Conservation (phyloP, 345 rosid genomes). For the Populus nigra region DNA sequence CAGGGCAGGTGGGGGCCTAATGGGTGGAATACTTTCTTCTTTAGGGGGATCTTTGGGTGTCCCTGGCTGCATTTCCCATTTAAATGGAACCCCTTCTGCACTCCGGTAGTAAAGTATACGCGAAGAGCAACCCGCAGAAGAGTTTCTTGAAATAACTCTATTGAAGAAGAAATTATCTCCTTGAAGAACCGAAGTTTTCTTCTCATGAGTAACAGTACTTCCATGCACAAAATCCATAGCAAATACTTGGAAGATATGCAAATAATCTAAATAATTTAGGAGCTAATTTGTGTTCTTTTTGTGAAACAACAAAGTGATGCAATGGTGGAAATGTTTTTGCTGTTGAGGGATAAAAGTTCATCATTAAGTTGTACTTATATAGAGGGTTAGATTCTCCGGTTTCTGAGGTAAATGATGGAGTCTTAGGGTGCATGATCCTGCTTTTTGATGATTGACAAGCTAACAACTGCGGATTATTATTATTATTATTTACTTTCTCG, state of each 20-base stretch:
- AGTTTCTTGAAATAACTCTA: constrained; percentile 35
- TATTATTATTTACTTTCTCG: neutral
- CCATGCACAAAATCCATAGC: constrained; percentile 32
- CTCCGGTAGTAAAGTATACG: constrained; percentile 19
- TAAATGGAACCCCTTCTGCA: constrained; percentile 36
- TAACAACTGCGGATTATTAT: neutral
- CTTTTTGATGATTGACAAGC: constrained; percentile 6
- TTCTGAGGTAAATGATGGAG: constrained; percentile 26
- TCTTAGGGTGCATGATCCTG: constrained; percentile 22
- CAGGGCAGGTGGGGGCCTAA: constrained; percentile 65
- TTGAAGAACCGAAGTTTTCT: constrained; percentile 33
- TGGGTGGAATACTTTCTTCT: constrained; percentile 15
- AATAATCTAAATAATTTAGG: neutral
- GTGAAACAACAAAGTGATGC: neutral
- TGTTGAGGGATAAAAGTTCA: neutral
- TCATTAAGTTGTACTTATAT: neutral
- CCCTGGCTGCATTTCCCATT: constrained; percentile 29
- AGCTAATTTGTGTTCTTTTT: neutral
- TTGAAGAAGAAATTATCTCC: constrained; percentile 37
- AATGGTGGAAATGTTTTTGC: neutral
- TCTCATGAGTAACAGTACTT: neutral
- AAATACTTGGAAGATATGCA: neutral
- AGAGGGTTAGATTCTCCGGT: constrained; percentile 7
- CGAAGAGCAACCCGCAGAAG: constrained; percentile 33
- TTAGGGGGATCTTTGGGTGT: constrained; percentile 15